Evolutionary conservation across 179 eudicot genomes (phyloP).

Genomic region (Spinacia oleracea): DNA sequence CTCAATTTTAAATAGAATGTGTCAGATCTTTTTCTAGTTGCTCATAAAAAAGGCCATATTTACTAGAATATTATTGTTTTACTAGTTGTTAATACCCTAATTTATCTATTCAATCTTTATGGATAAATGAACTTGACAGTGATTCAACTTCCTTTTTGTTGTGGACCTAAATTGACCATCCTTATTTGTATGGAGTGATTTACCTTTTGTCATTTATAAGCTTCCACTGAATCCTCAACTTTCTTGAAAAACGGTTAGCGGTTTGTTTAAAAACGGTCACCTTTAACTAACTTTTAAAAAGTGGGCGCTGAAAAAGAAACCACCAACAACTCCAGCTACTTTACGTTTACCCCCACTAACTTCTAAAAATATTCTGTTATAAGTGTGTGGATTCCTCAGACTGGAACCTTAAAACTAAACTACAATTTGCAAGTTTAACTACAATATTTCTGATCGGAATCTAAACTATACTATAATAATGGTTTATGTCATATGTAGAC

Average conservation of each 20-base stretch:
- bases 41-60: too few species aligned
- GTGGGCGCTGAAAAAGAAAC: slow-evolving; percentile 26
- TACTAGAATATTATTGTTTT: too few species aligned
- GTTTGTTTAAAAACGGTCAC: slow-evolving; percentile 36
- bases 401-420: slow-evolving; percentile 1
- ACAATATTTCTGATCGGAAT: background rate
- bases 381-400: slow-evolving; percentile 14
- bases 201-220: background rate
- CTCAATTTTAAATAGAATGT: too few species aligned
- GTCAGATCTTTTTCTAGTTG: too few species aligned
- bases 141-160: background rate
- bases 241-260: slow-evolving; percentile 38
- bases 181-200: background rate
- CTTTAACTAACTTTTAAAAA: slow-evolving; percentile 44
- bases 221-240: slow-evolving; percentile 22
- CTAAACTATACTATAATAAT: background rate
- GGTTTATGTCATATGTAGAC: slow-evolving; percentile 3
- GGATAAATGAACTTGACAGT: background rate
- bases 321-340: slow-evolving; percentile 10
- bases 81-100: too few species aligned
- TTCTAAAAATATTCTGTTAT: slow-evolving; percentile 10
- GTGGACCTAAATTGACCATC: background rate
- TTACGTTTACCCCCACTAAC: slow-evolving; percentile 28
- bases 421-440: slow-evolving; percentile 2
- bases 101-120: too few species aligned